Base-by-base conservation (phyloP, 139 green algal genomes). In the Chlorella sp. region DNA sequence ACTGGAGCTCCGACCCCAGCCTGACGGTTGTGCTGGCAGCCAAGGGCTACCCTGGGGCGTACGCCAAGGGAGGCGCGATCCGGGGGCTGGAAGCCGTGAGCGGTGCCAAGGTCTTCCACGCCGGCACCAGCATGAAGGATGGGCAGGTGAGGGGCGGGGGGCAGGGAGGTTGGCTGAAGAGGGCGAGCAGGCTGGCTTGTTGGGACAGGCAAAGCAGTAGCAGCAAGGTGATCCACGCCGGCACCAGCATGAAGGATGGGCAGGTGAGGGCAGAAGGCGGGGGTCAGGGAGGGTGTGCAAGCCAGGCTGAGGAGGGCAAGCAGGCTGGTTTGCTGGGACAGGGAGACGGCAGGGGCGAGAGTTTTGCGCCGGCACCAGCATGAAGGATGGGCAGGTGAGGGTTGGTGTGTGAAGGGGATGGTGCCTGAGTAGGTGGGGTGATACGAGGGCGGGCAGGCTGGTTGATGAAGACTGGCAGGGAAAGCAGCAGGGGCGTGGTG, bases 11-110 rank as follows among this genome's bases (percentile, higher is more conserved):
- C 0, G 85, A 98, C 21, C 81, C 88, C 66, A 88, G 96, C 16
- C 93, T 99, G 18, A 97, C 94, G 0, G 97, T 99, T 34, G 97
- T 99, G 15, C 87, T 97, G 34, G 98, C 98, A 24, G 95, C 98
- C 81, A 94, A 97, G 34, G 98, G 98, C 28, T 99, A 99, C 94
- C 98, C 98, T 2, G 98, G 97, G 19, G 76, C 73, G 18, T 99
- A 99, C 89, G 79, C 94, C 39, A 98, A 98, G 91, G 97, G 96
- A 24, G 95, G 92, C 21, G 9, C 89, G 48, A 99, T 99, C 87
- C 53, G 68, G 28, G 71, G 71, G 60, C 81, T 98, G 26, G 95
- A 97, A 0, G 53, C 32, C 0, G 94, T 96, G 1, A 92, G 88
- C 1, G 85, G 79, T 0, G 96, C 96, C 22, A 98, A 98, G 95